Percentiles rank a stretch among this genome's conserved stretches.
These are phyloP conservation scores for Aplosporella prunicola DNA, from an alignment of 2,329 filamentous ascomycete genomes.

Conservation along the genomic window DNA sequence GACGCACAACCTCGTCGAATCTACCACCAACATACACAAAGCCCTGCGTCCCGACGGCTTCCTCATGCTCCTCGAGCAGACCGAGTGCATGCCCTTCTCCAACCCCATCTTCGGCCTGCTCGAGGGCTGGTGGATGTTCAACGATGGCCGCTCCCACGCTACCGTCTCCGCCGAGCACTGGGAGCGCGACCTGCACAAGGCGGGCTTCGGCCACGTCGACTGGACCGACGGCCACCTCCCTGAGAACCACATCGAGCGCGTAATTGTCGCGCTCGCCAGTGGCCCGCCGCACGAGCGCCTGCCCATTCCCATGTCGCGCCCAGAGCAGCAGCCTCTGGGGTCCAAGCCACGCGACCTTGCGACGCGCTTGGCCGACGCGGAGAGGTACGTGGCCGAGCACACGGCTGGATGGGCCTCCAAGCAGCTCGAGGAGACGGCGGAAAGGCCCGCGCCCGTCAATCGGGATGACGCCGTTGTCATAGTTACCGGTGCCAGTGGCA, in stretches of 20 bases:
- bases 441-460: background rate
- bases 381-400: slow-evolving; percentile 1
- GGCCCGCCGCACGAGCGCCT: background rate
- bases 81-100: slow-evolving; percentile 20
- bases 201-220: slow-evolving; percentile 16
- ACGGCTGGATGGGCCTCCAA: background rate
- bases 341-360: background rate
- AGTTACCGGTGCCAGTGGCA: slow-evolving; percentile 33
- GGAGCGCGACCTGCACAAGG: slow-evolving; percentile 15
- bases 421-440: background rate
- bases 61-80: slow-evolving; percentile 25
- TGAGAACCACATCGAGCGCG: slow-evolving; percentile 10
- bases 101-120: slow-evolving; percentile 31
- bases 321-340: too few relatives aligned
- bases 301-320: background rate
- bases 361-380: background rate
- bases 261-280: slow-evolving; percentile 9
- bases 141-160: slow-evolving; percentile 23
- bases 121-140: slow-evolving; percentile 33
- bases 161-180: slow-evolving; percentile 14
- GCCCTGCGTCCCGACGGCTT: slow-evolving; percentile 22
- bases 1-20: slow-evolving; percentile 16
- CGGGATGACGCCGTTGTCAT: slow-evolving; percentile 20
- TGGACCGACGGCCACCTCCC: slow-evolving; percentile 18
- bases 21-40: slow-evolving; percentile 15